Conservation (phyloP, 768 basidiomycete genomes). For the Rhodotorula sphaerocarpa region DNA sequence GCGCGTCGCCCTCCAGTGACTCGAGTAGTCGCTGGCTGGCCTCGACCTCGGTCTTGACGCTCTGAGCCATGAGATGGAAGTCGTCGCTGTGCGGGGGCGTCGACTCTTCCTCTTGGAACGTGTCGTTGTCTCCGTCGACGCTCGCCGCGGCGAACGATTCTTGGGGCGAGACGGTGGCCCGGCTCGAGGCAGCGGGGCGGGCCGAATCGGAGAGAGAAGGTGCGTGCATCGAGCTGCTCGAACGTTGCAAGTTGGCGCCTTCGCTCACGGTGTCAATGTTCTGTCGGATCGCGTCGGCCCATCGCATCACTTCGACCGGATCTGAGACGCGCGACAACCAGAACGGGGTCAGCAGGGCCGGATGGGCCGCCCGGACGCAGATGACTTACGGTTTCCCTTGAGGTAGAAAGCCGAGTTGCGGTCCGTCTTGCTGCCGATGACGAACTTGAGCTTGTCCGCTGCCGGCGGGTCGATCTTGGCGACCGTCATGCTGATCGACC, state of each 20-base stretch:
- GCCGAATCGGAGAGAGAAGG: background rate
- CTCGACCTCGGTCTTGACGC: slow-evolving; percentile 61
- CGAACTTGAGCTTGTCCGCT: slow-evolving; percentile 64
- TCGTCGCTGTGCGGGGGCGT: slow-evolving; percentile 35
- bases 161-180: background rate
- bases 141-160: slow-evolving; percentile 10
- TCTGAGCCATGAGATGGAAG: slow-evolving; percentile 40
- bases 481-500: slow-evolving; percentile 77
- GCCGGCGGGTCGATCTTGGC: slow-evolving; percentile 53
- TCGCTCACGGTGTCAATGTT: slow-evolving; percentile 55
- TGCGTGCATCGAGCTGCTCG: background rate
- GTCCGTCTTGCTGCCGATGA: slow-evolving; percentile 53
- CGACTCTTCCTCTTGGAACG: slow-evolving; percentile 20
- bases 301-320: slow-evolving; percentile 78
- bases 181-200: background rate
- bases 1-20: slow-evolving; percentile 45
- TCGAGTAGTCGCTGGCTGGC: slow-evolving; percentile 60
- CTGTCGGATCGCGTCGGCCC: slow-evolving; percentile 66
- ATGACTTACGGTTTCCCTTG: slow-evolving; percentile 41
- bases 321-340: slow-evolving; percentile 50
- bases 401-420: slow-evolving; percentile 39
- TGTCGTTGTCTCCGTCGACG: slow-evolving; percentile 31
- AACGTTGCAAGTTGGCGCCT: background rate
- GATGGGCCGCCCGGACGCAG: too few species aligned
- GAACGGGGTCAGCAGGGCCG: too few species aligned